Evolutionary conservation across 805 yeast genomes (phyloP), one percentile per base, ranked within the genome.

Genomic region (Candida sphagnicola): DNA sequence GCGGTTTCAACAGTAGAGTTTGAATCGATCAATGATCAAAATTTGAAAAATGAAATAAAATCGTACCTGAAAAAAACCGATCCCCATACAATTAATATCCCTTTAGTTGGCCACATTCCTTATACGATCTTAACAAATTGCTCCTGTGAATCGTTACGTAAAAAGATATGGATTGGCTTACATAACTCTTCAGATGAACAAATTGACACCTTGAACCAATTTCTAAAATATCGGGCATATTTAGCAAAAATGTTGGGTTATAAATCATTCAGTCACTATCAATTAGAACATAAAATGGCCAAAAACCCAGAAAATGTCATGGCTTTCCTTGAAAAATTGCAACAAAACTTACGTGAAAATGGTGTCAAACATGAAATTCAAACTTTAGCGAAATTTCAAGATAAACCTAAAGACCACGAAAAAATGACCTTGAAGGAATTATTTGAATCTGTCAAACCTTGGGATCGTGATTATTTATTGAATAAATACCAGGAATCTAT

Each of bases 261-360:
- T 52, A 49, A 62, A 16, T 79, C 84, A 25, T 93, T 68, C 61
- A 78, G 91, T 0, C 82, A 83, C 28, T 90, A 93, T 54, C 95
- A 87, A 54, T 64, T 93, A 24, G 79, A 78, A 43, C 95, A 88
- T 44, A 93, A 93, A 57, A 86, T 93, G 95, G 95, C 95, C 6
- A 80, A 80, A 44, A 72, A 62, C 8, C 95, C 96, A 0, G 78
- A 77, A 28, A 80, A 86, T 50, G 99, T 90, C 2, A 58, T 68
- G 44, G 69, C 80, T 8, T 89, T 93, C 47, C 62, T 93, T 38
- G 60, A 67, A 2, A 78, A 80, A 29, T 59, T 90, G 38, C 76
- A 83, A 8, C 56, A 59, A 2, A 45, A 74, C 72, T 38, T 71
- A 54, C 41, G 77, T 72, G 43, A 48, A 0, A 47, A 50, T 0